phyloP scores from a whole-genome alignment of 208 protist genomes.

The Novymonas esmeraldas region DNA sequence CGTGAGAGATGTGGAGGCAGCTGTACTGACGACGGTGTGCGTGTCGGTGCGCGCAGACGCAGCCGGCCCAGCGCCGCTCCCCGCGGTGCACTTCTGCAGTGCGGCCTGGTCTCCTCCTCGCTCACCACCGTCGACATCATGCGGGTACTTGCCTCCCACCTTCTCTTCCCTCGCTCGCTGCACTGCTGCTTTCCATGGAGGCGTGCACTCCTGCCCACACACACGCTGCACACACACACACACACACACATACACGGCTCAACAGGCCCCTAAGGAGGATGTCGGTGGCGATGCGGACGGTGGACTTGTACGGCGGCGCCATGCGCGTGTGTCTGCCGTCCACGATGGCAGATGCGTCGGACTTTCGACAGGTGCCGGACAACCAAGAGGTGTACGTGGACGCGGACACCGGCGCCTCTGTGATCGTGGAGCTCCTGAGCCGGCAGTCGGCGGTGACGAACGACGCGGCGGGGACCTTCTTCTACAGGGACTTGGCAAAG shows the following conservation, averaged over 20 bases:
- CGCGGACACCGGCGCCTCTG: conserved; percentile 45
- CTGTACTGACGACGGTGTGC: too few relatives aligned
- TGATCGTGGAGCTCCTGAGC: conserved; percentile 78
- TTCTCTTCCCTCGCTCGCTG: too few relatives aligned
- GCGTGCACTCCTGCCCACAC: not conserved
- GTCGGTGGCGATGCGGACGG: conserved; percentile 8
- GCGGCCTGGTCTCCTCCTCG: too few relatives aligned
- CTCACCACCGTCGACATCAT: too few relatives aligned
- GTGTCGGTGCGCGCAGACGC: not conserved
- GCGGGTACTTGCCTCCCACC: not conserved
- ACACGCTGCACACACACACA: too few relatives aligned
- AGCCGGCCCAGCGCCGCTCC: not conserved
- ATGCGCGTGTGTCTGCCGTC: conserved; percentile 48
- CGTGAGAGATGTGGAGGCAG: too few relatives aligned
- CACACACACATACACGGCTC: conserved; percentile 13
- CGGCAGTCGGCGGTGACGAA: conserved; percentile 46
- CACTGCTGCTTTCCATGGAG: too few relatives aligned
- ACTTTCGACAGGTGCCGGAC: conserved; percentile 77
- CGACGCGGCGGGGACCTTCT: conserved; percentile 53
- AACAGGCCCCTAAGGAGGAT: too few relatives aligned
- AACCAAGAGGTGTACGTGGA: conserved; percentile 78
- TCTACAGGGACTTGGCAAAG: conserved; percentile 66
- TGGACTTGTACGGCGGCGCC: conserved; percentile 75
- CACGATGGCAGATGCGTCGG: conserved; percentile 57
- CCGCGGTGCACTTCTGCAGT: not conserved